phyloP scores from a whole-genome alignment of 2,329 filamentous ascomycete species.

The Akanthomyces lecanii region DNA sequence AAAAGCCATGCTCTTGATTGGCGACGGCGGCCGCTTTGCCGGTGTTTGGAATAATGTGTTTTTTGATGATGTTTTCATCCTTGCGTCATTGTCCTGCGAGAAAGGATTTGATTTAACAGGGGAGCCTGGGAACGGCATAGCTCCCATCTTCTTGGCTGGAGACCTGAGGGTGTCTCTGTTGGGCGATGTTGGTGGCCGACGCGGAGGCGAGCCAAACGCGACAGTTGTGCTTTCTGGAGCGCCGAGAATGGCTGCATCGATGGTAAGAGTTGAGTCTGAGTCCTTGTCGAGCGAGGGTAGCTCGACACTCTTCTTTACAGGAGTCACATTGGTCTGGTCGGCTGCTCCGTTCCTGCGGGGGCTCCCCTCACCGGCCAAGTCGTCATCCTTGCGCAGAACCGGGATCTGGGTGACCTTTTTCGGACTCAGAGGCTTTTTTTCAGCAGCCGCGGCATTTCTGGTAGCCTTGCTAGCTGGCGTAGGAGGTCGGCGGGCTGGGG shows the following conservation, averaged over 20 bases:
- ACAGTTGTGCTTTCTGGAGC: constrained; percentile 35
- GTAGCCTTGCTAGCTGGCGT: constrained; percentile 32
- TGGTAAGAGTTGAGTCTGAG: constrained; percentile 25
- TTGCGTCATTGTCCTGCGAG: constrained; percentile 13
- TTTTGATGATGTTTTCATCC: constrained; percentile 30
- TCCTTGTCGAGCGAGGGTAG: constrained; percentile 15
- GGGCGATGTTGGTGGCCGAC: constrained; percentile 48
- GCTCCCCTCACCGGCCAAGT: constrained; percentile 57
- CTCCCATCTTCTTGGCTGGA: constrained; percentile 45
- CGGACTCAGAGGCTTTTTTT: constrained; percentile 55
- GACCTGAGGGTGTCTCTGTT: constrained; percentile 53
- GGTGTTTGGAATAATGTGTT: constrained; percentile 44
- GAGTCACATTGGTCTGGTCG: constrained; percentile 32
- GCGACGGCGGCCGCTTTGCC: constrained; percentile 46
- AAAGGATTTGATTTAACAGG: constrained; percentile 25
- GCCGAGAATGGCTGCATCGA: constrained; percentile 29
- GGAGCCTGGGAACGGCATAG: constrained; percentile 31
- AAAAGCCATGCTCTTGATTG: constrained; percentile 36
- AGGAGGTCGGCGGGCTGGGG: constrained; percentile 41
- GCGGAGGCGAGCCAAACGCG: constrained; percentile 52
- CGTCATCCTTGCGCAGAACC: constrained; percentile 37
- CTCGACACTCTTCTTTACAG: constrained; percentile 35
- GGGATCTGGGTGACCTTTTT: constrained; percentile 61
- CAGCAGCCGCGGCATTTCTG: constrained; percentile 31
- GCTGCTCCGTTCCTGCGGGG: constrained; percentile 39